Evolutionary conservation across 1,139 yeast genomes (phyloP), one percentile per base, ranked within the genome.

Genomic region (Yamadazyma conglobata): DNA sequence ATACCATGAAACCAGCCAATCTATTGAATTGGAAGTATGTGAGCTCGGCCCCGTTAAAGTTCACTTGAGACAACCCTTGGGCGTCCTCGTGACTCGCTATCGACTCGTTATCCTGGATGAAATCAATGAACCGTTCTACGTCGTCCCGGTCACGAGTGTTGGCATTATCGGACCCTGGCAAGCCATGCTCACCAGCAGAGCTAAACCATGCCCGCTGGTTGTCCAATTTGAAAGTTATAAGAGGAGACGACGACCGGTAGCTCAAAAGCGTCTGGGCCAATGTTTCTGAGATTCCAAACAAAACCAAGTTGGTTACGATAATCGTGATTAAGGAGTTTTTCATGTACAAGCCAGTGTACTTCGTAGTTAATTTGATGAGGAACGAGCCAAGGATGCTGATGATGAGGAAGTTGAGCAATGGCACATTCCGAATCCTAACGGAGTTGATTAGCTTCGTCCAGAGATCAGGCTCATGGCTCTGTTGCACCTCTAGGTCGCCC

Each of bases 251-350:
- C 2, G 50, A 42, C 10, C 49, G 36, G 38, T 58, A 70, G 22
- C 69, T 50, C 5, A 75, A 46, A 2, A 84, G 60, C 1, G 84
- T 69, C 54, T 91, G 98, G 0, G 97, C 98, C 38, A 88, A 56
- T 0, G 91, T 78, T 51, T 89, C 98, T 0, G 96, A 88, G 6
- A 88, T 77, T 0, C 96, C 96, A 52, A 80, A 86, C 4, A 89
- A 62, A 9, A 89, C 77, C 22, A 85, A 61, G 50, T 89, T 89
- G 1, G 96, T 80, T n/a, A 82, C 76, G 34, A 86, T 74, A 28
- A 89, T 85, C 4, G 96, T 88, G 11, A 83, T 52, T 16, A 88
- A 56, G 1, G 93, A 80, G 33, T 77, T 77, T 38, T 63, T 68
- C 46, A 73, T 71, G 53, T 88, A 88, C 31, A 86, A 53, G n/a